Percentiles rank a stretch among this genome's conserved stretches.
phyloP scores from a whole-genome alignment of 163 green algal genomes.

The Prototheca stagnorum region DNA sequence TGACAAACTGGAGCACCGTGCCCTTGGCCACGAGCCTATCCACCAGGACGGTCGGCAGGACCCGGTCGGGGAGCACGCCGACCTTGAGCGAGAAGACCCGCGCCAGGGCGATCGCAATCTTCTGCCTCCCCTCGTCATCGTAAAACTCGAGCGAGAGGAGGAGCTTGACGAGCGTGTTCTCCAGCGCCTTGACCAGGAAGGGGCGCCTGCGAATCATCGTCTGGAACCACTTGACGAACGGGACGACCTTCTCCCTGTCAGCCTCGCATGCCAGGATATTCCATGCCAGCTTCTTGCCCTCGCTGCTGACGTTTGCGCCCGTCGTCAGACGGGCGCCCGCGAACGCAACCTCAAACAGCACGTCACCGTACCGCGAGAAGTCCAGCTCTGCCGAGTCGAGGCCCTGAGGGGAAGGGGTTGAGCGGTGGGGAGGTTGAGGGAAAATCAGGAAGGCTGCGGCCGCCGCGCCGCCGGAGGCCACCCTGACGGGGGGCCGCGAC shows the following conservation, averaged over 20 bases:
- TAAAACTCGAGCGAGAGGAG: slow-evolving; percentile 85
- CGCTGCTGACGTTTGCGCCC: slow-evolving; percentile 46
- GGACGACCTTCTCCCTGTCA: slow-evolving; percentile 50
- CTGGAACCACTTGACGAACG: slow-evolving; percentile 82
- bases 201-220: slow-evolving; percentile 76
- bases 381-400: slow-evolving; percentile 68
- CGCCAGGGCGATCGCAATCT: slow-evolving; percentile 66
- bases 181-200: slow-evolving; percentile 87
- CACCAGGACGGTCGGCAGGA: slow-evolving; percentile 71
- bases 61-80: slow-evolving; percentile 66
- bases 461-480: too few species aligned
- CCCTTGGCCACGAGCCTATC: slow-evolving; percentile 83
- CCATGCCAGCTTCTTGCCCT: slow-evolving; percentile 43
- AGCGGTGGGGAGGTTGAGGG: background rate
- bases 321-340: slow-evolving; percentile 60
- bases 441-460: too few species aligned
- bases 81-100: slow-evolving; percentile 79
- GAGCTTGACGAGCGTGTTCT: slow-evolving; percentile 87
- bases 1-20: slow-evolving; percentile 59
- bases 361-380: slow-evolving; percentile 92
- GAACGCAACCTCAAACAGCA: slow-evolving; percentile 93
- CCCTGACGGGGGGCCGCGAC: too few species aligned
- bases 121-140: slow-evolving; percentile 48
- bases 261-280: slow-evolving; percentile 16
- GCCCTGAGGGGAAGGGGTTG: slow-evolving; percentile 9